Base-by-base conservation (phyloP, 2,329 filamentous ascomycete genomes). In the Septoria linicola region DNA sequence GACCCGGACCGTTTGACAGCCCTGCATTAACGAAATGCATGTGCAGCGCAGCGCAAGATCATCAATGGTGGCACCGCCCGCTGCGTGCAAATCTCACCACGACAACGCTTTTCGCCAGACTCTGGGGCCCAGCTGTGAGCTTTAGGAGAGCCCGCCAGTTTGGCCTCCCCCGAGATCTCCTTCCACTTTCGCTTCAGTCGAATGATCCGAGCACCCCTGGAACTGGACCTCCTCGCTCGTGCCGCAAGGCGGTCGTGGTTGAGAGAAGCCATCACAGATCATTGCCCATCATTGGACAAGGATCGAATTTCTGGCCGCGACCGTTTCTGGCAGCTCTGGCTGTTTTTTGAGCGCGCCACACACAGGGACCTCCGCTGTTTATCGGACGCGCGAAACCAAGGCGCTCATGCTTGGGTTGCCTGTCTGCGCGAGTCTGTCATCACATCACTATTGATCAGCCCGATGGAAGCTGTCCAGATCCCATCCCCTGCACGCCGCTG, bases 311-410 rank as follows among this genome's bases (percentile, higher is more conserved):
- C 25, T 43, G 8, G 25, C 23, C 25, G 17, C 41, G 41, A 43
- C 41, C 41, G 8, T 20, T 43, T 43, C 41, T 14, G 41, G 27
- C 25, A 27, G 19, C 37, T 21, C 16, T 40, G 37, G 37, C 37
- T n/a, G 8, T 7, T 23, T 13, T 23, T 21, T 10, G 13, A 10
- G 5, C 17, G 11, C 17, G 11, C 37, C 37, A 23, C 37, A 6
- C 31, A 7, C 31, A 13, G 14, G 31, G 31, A 34, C 31, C 5
- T 13, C 13, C 31, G 31, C 11, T 34, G 31, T 10, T 27, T n/a
- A n/a, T n/a, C 11, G n/a, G 14, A 34, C 14, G 14, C 11, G 11
- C 13, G 31, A 34, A 34, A n/a, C 5, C 31, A n/a, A n/a, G 31
- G 31, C 31, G 31, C 31, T 7, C 35, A 39, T 17, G 17, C 35